Conservation (phyloP, 2,329 filamentous ascomycete genomes). For the Monosporascus sp. region DNA sequence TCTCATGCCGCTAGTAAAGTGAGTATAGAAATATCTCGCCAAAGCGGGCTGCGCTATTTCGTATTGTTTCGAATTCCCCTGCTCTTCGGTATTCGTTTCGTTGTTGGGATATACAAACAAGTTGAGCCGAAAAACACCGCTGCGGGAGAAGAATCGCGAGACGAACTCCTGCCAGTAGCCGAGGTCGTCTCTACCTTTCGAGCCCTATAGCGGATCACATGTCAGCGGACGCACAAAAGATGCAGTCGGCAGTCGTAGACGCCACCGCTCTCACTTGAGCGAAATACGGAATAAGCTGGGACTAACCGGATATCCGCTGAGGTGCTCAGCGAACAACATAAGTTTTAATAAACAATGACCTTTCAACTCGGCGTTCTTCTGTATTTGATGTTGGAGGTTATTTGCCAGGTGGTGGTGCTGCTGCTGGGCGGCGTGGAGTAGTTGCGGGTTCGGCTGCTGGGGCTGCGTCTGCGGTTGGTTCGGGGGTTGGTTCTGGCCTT, state of each 20-base stretch:
- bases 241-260: no score
- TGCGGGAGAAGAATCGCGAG: constrained; percentile 70
- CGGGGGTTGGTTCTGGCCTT: constrained; percentile 22
- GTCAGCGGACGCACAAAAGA: constrained; percentile 4
- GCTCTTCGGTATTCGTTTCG: constrained; percentile 39
- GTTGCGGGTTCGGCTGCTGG: constrained; percentile 25
- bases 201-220: constrained; percentile 32
- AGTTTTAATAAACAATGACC: constrained; percentile 54
- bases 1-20: constrained; percentile 80
- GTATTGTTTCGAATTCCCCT: constrained; percentile 65
- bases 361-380: constrained; percentile 45
- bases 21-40: constrained; percentile 82
- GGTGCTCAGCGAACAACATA: constrained; percentile 57
- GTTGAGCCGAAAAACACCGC: constrained; percentile 70
- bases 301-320: constrained; percentile 52
- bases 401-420: constrained; percentile 28
- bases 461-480: constrained; percentile 21
- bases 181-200: constrained; percentile 61
- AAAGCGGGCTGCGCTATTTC: constrained; percentile 79
- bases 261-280: no score
- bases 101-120: constrained; percentile 47
- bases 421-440: constrained; percentile 26
- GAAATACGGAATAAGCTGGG: background rate
- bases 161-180: constrained; percentile 78
- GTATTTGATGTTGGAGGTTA: constrained; percentile 20